These are phyloP conservation scores for Quercus aquifolioides DNA, from an alignment of 306 rosid species.

Conservation along the genomic window DNA sequence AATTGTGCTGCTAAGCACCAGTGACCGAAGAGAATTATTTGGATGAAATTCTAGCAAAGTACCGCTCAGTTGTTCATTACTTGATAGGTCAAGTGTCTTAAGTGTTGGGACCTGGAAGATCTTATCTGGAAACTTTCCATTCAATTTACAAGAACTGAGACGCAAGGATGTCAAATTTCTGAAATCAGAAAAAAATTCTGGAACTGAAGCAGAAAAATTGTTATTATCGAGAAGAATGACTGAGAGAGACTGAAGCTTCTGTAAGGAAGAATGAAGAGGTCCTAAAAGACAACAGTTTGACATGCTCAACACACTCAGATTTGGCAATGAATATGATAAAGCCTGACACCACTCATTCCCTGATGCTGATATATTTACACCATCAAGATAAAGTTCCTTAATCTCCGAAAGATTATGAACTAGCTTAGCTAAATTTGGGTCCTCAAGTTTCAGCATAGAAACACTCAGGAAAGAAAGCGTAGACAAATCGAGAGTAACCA, in stretches of 20 bases:
- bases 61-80: constrained; percentile 1
- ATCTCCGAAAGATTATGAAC: constrained; percentile 24
- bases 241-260: constrained; percentile 15
- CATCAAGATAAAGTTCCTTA: constrained; percentile 39
- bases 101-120: constrained; percentile 23
- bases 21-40: not conserved
- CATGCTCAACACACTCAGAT: constrained; percentile 29
- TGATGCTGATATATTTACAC: constrained; percentile 30
- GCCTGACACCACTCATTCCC: constrained; percentile 44
- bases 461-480: not conserved
- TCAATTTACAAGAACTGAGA: not conserved
- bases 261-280: not conserved
- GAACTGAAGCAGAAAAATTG: not conserved
- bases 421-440: constrained; percentile 21
- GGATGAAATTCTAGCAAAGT: constrained; percentile 13
- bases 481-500: constrained; percentile 42
- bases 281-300: constrained; percentile 4
- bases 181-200: constrained; percentile 2
- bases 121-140: constrained; percentile 12
- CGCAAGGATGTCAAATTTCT: constrained; percentile 22
- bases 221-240: constrained; percentile 1
- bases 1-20: too few species aligned
- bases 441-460: constrained; percentile 19
- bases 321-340: not conserved
- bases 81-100: not conserved